phyloP scores from a whole-genome alignment of 768 basidiomycete genomes.

The Tricholoma sp. region DNA sequence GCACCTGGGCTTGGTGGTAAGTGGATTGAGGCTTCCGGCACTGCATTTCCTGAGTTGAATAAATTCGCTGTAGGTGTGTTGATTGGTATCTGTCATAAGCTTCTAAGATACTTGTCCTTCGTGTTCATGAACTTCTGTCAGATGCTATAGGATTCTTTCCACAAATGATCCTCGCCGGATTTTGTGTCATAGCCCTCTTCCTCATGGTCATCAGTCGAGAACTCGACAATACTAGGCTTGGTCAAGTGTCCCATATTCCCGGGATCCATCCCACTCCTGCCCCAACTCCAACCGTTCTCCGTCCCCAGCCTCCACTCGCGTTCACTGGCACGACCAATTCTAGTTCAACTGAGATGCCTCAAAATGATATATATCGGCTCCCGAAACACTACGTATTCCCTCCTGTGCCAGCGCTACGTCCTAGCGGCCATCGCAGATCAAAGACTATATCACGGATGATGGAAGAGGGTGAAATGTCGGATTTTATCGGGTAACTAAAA shows the following conservation, averaged over 20 bases:
- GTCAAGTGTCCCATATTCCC: slow-evolving; percentile 5
- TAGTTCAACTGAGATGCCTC: slow-evolving; percentile 27
- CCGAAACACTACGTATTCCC: slow-evolving; percentile 38
- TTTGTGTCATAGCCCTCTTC: slow-evolving; percentile 37
- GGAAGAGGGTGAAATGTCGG: slow-evolving; percentile 26
- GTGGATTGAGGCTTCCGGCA: neutral
- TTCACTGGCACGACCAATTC: slow-evolving; percentile 26
- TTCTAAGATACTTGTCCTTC: neutral
- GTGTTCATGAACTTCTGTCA: slow-evolving; percentile 17
- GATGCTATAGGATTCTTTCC: slow-evolving; percentile 56
- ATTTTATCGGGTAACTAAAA: neutral
- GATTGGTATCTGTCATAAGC: slow-evolving; percentile 31
- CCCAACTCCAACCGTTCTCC: slow-evolving; percentile 13
- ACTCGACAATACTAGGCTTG: slow-evolving; percentile 19
- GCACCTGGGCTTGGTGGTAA: slow-evolving; percentile 45
- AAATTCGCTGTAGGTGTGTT: slow-evolving; percentile 32
- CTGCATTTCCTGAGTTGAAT: neutral
- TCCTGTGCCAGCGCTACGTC: slow-evolving; percentile 22
- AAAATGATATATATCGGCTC: slow-evolving; percentile 33
- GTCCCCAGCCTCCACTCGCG: slow-evolving; percentile 23
- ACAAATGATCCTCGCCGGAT: slow-evolving; percentile 46
- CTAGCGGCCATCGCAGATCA: slow-evolving; percentile 17
- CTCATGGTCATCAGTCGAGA: slow-evolving; percentile 40
- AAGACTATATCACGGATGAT: slow-evolving; percentile 30
- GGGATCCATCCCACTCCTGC: slow-evolving; percentile 5